A percentile compares a stretch with the other conserved stretches of the same genome.
Conservation (phyloP, 345 rosid genomes). For the Brassica nigra region DNA sequence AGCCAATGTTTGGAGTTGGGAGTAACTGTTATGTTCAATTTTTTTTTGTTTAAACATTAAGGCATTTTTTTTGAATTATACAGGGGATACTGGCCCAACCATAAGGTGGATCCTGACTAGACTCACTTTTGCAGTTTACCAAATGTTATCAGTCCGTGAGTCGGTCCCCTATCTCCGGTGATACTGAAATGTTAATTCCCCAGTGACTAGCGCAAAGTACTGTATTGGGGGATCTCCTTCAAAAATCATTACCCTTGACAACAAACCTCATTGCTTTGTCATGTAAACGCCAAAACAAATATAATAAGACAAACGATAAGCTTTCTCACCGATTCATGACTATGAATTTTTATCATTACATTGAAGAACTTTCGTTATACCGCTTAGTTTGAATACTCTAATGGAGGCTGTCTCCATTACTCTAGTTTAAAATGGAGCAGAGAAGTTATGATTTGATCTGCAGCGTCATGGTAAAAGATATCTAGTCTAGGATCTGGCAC, state of each 20-base stretch:
- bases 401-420: constrained; percentile 67
- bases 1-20: constrained; percentile 22
- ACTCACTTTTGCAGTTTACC: too few relatives aligned
- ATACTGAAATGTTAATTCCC: too few relatives aligned
- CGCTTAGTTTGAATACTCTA: constrained; percentile 42
- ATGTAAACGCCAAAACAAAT: constrained; percentile 28
- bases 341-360: constrained; percentile 5
- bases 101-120: too few relatives aligned
- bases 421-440: constrained; percentile 67
- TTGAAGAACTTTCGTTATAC: constrained; percentile 3
- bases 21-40: neutral
- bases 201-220: too few relatives aligned
- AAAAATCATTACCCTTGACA: constrained; percentile 24
- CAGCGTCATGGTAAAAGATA: constrained; percentile 57
- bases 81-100: too few relatives aligned
- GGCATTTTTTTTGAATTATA: constrained; percentile 19
- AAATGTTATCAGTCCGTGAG: too few relatives aligned
- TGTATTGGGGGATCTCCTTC: neutral
- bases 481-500: constrained; percentile 95
- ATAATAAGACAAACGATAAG: constrained; percentile 20
- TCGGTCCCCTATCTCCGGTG: too few relatives aligned
- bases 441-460: constrained; percentile 77
- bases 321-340: constrained; percentile 21
- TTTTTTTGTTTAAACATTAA: constrained; percentile 9
- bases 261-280: constrained; percentile 29